Evolutionary conservation across 768 basidiomycete species (phyloP).

Genomic region (Mycena rebaudengoi): DNA sequence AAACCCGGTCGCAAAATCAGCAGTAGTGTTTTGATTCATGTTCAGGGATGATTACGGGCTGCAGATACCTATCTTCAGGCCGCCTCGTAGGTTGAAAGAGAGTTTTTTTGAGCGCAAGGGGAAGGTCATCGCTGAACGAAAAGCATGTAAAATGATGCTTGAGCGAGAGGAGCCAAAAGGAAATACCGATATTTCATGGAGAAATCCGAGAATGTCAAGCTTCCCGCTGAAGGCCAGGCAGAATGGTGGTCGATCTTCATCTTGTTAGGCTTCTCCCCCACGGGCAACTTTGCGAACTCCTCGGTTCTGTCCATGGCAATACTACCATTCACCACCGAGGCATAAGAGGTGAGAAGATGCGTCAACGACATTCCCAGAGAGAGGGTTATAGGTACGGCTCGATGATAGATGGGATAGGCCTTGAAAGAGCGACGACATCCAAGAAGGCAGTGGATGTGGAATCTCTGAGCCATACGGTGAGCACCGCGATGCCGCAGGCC

Average conservation of each 20-base stretch:
- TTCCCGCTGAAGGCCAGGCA: constrained; percentile 13
- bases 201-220: not conserved
- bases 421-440: constrained; percentile 10
- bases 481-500: constrained; percentile 5
- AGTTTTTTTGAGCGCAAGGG: constrained; percentile 10
- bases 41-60: not conserved
- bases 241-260: not conserved
- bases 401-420: not conserved
- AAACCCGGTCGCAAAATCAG: not conserved
- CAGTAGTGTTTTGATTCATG: not conserved
- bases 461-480: constrained; percentile 15
- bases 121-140: constrained; percentile 7
- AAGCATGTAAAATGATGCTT: not conserved
- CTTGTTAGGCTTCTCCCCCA: constrained; percentile 9
- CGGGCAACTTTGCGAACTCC: constrained; percentile 14
- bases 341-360: not conserved
- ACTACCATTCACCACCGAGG: constrained; percentile 13
- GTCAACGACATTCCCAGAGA: constrained; percentile 1
- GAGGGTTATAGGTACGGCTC: not conserved
- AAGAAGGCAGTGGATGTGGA: constrained; percentile 11
- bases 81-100: constrained; percentile 6
- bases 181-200: constrained; percentile 20
- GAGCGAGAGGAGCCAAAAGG: not conserved
- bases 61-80: constrained; percentile 13
- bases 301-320: constrained; percentile 15